Evolutionary conservation across 169 alveolate species (phyloP).

Genomic region (Cryptosporidium sp.): DNA sequence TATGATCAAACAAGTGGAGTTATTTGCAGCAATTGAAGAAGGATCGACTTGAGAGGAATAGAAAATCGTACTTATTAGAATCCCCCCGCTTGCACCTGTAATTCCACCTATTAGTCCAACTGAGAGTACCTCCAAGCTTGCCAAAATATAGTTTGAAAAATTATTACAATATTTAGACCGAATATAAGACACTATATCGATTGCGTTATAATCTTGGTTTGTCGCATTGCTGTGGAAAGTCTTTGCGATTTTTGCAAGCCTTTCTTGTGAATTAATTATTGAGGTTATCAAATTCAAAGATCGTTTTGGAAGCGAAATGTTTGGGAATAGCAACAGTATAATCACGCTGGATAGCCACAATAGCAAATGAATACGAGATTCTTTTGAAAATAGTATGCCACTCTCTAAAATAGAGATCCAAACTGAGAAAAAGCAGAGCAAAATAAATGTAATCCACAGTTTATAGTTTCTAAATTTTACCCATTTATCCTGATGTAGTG

Average conservation of each 20-base stretch:
- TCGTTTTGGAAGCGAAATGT: conserved; percentile 16
- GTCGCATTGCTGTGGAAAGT: neutral
- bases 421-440: conserved; percentile 32
- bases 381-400: conserved; percentile 39
- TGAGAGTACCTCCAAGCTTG: conserved; percentile 28
- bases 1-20: conserved; percentile 51
- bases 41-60: conserved; percentile 63
- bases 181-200: conserved; percentile 46
- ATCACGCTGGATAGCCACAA: neutral
- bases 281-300: conserved; percentile 40
- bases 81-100: conserved; percentile 75
- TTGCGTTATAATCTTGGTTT: neutral
- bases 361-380: neutral
- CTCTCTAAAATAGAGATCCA: conserved; percentile 37
- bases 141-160: conserved; percentile 22
- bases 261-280: conserved; percentile 40
- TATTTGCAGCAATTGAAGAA: conserved; percentile 70
- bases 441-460: conserved; percentile 18
- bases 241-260: conserved; percentile 10
- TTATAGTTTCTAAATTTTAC: neutral
- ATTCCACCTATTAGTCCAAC: conserved; percentile 65
- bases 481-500: neutral
- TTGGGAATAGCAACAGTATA: conserved; percentile 25
- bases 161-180: neutral
- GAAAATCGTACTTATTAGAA: conserved; percentile 41